These are phyloP conservation scores for Volutella citrinella DNA, from an alignment of 2,329 filamentous ascomycete genomes.

Conservation along the genomic window DNA sequence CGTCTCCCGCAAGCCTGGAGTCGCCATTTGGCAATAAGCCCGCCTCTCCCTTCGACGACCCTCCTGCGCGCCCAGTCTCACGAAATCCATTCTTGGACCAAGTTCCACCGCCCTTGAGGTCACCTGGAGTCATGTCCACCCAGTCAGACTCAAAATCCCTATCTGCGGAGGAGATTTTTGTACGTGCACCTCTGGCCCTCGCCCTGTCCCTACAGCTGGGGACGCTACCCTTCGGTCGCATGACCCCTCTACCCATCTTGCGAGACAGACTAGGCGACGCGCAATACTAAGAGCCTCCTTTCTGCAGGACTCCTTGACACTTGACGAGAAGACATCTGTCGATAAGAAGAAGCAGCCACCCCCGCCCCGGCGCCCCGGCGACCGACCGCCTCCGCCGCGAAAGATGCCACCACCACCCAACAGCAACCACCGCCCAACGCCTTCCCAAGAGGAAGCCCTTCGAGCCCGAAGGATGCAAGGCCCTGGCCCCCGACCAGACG, in stretches of 20 bases:
- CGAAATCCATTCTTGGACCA: slow-evolving; percentile 74
- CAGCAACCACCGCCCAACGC: slow-evolving; percentile 55
- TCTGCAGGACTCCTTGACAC: slow-evolving; percentile 61
- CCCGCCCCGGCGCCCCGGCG: slow-evolving; percentile 35
- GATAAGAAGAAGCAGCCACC: slow-evolving; percentile 37
- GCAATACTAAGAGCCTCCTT: too few relatives aligned
- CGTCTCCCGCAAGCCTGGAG: slow-evolving; percentile 50
- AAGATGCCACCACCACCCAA: slow-evolving; percentile 43
- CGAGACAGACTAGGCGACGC: too few relatives aligned
- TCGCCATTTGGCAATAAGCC: slow-evolving; percentile 35
- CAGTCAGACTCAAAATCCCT: slow-evolving; percentile 43
- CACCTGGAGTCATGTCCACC: slow-evolving; percentile 49
- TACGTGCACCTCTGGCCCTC: slow-evolving; percentile 49
- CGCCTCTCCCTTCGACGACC: slow-evolving; percentile 60
- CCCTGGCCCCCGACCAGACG: slow-evolving; percentile 30
- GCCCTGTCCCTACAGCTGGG: neutral
- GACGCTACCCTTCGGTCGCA: neutral
- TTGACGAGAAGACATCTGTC: slow-evolving; percentile 55
- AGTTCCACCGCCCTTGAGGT: slow-evolving; percentile 39
- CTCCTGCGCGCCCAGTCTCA: slow-evolving; percentile 59
- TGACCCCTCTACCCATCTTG: neutral
- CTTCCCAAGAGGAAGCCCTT: slow-evolving; percentile 65
- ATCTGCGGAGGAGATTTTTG: slow-evolving; percentile 70
- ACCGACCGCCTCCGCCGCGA: slow-evolving; percentile 22
- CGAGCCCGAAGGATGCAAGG: slow-evolving; percentile 43